A percentile compares a stretch with the other conserved stretches of the same genome.
phyloP scores from a whole-genome alignment of 2,329 filamentous ascomycete species.

The Ophiostoma sp. region DNA sequence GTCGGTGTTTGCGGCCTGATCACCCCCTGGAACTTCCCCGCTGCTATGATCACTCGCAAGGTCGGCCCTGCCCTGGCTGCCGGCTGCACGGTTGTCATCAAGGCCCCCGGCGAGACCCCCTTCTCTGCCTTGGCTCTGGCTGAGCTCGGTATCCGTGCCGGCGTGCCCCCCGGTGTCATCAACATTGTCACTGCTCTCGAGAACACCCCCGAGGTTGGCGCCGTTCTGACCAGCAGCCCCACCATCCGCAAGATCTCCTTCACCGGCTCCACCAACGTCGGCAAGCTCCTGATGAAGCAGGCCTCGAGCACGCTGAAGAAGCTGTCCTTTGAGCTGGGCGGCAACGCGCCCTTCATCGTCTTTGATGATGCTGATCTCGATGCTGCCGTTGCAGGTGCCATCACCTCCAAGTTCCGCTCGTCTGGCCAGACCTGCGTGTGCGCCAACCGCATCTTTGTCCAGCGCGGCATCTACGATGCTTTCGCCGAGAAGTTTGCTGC shows the following conservation, averaged over 20 bases:
- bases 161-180: slow-evolving; percentile 83
- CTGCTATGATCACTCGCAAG: slow-evolving; percentile 69
- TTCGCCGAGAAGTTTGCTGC: slow-evolving; percentile 65
- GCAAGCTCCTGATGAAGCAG: slow-evolving; percentile 82
- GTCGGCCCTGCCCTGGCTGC: slow-evolving; percentile 73
- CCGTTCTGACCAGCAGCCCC: slow-evolving; percentile 68
- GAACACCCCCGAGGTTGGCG: slow-evolving; percentile 75
- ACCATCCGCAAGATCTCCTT: slow-evolving; percentile 87
- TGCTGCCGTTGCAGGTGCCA: slow-evolving; percentile 71
- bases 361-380: slow-evolving; percentile 94
- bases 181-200: slow-evolving; percentile 77
- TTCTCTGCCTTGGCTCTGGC: slow-evolving; percentile 84
- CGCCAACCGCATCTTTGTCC: slow-evolving; percentile 77
- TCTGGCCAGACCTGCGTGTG: slow-evolving; percentile 95
- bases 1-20: slow-evolving; percentile 79
- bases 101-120: slow-evolving; percentile 86
- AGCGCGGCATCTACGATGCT: slow-evolving; percentile 69
- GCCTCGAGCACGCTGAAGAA: slow-evolving; percentile 76
- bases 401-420: slow-evolving; percentile 85
- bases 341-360: slow-evolving; percentile 93
- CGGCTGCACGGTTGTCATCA: slow-evolving; percentile 91
- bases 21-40: slow-evolving; percentile 85
- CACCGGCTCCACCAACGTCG: slow-evolving; percentile 69
- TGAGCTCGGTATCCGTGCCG: slow-evolving; percentile 78
- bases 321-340: slow-evolving; percentile 81